Conservation (phyloP, 2,329 filamentous ascomycete species). For the Sporothrix sp. region DNA sequence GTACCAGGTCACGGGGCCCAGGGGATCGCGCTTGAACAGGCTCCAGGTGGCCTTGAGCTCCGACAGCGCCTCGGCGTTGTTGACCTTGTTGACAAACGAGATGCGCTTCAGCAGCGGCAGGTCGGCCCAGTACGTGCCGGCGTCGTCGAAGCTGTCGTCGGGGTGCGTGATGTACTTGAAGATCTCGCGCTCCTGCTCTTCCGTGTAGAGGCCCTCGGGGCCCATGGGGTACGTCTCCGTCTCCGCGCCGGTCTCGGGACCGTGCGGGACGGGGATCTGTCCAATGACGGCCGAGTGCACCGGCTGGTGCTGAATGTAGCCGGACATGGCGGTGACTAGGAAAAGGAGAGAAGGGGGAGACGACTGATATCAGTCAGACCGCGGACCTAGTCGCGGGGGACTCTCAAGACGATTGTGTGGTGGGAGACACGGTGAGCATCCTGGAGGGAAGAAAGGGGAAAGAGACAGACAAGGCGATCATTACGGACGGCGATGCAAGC, state of each 20-base stretch:
- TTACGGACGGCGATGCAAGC: constrained; percentile 2
- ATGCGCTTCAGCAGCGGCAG: constrained; percentile 60
- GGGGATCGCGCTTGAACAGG: constrained; percentile 80
- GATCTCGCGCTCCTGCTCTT: constrained; percentile 45
- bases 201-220: constrained; percentile 29
- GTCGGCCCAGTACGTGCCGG: constrained; percentile 91
- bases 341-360: neutral
- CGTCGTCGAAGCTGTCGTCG: constrained; percentile 73
- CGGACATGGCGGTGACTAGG: constrained; percentile 21
- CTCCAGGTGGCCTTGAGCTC: constrained; percentile 59
- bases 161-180: constrained; percentile 78
- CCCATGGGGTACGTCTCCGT: constrained; percentile 36
- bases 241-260: constrained; percentile 39
- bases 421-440: constrained; percentile 4
- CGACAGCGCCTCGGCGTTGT: constrained; percentile 56
- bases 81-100: constrained; percentile 65
- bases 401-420: neutral
- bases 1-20: constrained; percentile 78
- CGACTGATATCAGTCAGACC: neutral
- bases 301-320: constrained; percentile 29
- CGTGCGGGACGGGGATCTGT: constrained; percentile 47
- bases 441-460: neutral
- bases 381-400: neutral
- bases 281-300: constrained; percentile 37
- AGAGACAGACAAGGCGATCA: neutral